Conservation (phyloP, 257 asterid species). For the Nicotiana paniculata region DNA sequence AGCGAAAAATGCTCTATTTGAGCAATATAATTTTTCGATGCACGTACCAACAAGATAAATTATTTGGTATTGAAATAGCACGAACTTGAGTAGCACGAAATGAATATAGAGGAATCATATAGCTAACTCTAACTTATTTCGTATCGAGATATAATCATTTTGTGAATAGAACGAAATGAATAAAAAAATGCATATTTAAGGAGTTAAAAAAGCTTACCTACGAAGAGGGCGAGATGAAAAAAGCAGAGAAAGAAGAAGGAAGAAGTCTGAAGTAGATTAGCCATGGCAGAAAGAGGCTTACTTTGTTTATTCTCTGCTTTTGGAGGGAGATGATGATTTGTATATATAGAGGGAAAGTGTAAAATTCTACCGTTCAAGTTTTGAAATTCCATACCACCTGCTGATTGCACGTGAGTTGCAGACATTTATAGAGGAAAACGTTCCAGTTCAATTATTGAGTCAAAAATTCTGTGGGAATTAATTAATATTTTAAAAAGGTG, state of each 20-base stretch:
- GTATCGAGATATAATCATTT: neutral
- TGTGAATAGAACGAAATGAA: neutral
- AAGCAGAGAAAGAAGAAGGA: constrained; percentile 6
- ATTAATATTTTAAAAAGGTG: neutral
- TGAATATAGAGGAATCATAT: neutral
- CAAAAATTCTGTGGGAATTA: neutral
- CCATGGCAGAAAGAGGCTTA: constrained; percentile 5
- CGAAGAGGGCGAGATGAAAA: neutral
- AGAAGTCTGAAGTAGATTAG: neutral
- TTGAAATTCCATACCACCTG: neutral
- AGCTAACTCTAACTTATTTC: neutral
- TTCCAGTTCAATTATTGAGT: neutral
- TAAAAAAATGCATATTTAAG: neutral
- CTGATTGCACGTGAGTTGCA: neutral
- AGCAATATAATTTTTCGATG: neutral
- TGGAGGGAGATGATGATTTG: neutral
- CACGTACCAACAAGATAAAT: neutral
- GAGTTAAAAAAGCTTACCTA: neutral
- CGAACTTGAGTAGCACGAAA: neutral
- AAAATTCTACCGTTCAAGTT: neutral
- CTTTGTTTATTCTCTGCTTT: neutral
- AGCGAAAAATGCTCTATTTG: neutral
- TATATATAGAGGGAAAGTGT: neutral
- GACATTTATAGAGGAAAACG: neutral
- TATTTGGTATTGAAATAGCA: neutral